Conservation (phyloP, 345 rosid genomes). For the Rhodomyrtus tomentosa region DNA sequence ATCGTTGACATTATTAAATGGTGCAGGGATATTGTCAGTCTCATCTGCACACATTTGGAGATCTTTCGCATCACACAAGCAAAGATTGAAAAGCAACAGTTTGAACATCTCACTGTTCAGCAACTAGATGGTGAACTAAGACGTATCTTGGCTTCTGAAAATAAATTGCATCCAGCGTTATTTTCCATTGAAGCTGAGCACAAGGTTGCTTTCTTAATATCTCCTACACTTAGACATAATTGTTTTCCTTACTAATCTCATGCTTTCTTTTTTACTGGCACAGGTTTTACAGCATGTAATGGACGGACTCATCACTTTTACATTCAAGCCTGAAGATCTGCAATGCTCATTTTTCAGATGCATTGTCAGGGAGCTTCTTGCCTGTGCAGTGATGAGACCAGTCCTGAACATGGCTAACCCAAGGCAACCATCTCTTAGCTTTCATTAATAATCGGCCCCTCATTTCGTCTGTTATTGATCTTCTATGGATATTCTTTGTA, state of each 20-base stretch:
- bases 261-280: constrained; percentile 2
- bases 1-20: constrained; percentile 27
- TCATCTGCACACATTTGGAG: constrained; percentile 72
- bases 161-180: constrained; percentile 93
- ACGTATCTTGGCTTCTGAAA: constrained; percentile 53
- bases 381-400: constrained; percentile 91
- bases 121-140: constrained; percentile 54
- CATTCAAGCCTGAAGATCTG: constrained; percentile 83
- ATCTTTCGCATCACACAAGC: constrained; percentile 65
- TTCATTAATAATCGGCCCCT: background rate
- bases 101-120: constrained; percentile 38
- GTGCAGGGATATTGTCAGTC: constrained; percentile 73
- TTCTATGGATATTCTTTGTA: constrained; percentile 16
- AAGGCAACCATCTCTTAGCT: constrained; percentile 32
- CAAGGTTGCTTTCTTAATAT: constrained; percentile 37
- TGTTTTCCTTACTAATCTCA: background rate
- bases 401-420: constrained; percentile 85
- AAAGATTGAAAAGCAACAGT: constrained; percentile 50
- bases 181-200: constrained; percentile 91
- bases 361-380: constrained; percentile 82
- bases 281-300: constrained; percentile 92
- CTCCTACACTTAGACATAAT: background rate
- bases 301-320: constrained; percentile 70
- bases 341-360: constrained; percentile 72
- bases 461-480: background rate